These are phyloP conservation scores for Penicillium nucicola DNA, from an alignment of 495 filamentous ascomycete species.

Conservation along the genomic window DNA sequence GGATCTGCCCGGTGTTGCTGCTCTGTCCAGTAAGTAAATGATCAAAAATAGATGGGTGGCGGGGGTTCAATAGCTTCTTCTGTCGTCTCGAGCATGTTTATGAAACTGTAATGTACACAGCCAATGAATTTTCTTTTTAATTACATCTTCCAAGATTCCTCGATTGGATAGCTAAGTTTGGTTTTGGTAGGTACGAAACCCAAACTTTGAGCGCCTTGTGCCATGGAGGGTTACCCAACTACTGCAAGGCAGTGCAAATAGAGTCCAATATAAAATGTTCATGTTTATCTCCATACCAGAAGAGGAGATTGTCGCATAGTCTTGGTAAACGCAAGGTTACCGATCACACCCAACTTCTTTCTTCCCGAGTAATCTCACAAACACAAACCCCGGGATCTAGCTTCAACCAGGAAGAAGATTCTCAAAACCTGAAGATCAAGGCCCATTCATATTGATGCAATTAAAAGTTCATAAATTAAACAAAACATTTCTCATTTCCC, in stretches of 20 bases:
- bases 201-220: constrained; percentile 15
- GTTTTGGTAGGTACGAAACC: constrained; percentile 25
- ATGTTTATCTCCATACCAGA: too few relatives aligned
- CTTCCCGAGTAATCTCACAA: too few relatives aligned
- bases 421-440: too few relatives aligned
- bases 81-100: constrained; percentile 13
- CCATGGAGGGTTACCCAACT: neutral
- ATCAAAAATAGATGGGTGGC: constrained; percentile 4
- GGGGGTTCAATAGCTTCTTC: neutral
- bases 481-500: too few relatives aligned
- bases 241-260: neutral
- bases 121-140: constrained; percentile 15
- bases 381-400: too few relatives aligned
- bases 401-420: too few relatives aligned
- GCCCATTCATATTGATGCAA: too few relatives aligned
- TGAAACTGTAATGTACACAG: constrained; percentile 33
- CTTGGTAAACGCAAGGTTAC: too few relatives aligned
- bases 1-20: constrained; percentile 88
- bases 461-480: too few relatives aligned
- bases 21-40: constrained; percentile 84
- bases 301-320: too few relatives aligned
- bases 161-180: constrained; percentile 7
- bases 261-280: neutral
- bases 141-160: neutral
- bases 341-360: too few relatives aligned